Percentiles rank a stretch among this genome's conserved stretches.
phyloP scores from a whole-genome alignment of 768 basidiomycete species.

The Cystoderma amianthinum region DNA sequence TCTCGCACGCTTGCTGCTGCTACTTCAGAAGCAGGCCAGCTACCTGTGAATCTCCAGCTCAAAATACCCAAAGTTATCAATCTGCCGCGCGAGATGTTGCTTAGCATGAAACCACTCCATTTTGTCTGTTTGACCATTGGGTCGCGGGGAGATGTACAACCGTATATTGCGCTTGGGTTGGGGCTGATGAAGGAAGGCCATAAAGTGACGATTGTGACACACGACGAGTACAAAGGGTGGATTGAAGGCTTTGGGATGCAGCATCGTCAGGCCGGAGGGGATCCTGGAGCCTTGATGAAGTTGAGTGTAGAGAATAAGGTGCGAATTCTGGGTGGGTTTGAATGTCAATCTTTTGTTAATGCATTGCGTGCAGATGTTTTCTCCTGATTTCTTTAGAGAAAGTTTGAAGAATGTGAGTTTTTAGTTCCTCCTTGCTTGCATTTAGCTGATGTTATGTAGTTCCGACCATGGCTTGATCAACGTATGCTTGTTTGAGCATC shows the following conservation, averaged over 20 bases:
- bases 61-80: slow-evolving; percentile 42
- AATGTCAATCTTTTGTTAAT: background rate
- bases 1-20: slow-evolving; percentile 31
- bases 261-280: slow-evolving; percentile 60
- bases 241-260: slow-evolving; percentile 50
- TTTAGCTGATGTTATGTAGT: slow-evolving; percentile 21
- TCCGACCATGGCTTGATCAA: slow-evolving; percentile 61
- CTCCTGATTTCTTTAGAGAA: slow-evolving; percentile 64
- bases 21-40: slow-evolving; percentile 16
- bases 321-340: slow-evolving; percentile 1
- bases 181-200: slow-evolving; percentile 41
- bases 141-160: slow-evolving; percentile 59
- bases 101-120: slow-evolving; percentile 30
- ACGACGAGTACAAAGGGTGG: slow-evolving; percentile 50
- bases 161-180: slow-evolving; percentile 50
- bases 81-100: slow-evolving; percentile 27
- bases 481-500: slow-evolving; percentile 25
- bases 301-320: slow-evolving; percentile 39
- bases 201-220: slow-evolving; percentile 50
- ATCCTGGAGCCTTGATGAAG: slow-evolving; percentile 66
- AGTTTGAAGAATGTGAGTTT: slow-evolving; percentile 42
- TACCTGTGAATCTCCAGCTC: slow-evolving; percentile 20
- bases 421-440: slow-evolving; percentile 1
- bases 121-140: slow-evolving; percentile 64
- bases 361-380: slow-evolving; percentile 47